Base-by-base conservation (phyloP, 768 basidiomycete genomes). In the Boletus reticuloceps region DNA sequence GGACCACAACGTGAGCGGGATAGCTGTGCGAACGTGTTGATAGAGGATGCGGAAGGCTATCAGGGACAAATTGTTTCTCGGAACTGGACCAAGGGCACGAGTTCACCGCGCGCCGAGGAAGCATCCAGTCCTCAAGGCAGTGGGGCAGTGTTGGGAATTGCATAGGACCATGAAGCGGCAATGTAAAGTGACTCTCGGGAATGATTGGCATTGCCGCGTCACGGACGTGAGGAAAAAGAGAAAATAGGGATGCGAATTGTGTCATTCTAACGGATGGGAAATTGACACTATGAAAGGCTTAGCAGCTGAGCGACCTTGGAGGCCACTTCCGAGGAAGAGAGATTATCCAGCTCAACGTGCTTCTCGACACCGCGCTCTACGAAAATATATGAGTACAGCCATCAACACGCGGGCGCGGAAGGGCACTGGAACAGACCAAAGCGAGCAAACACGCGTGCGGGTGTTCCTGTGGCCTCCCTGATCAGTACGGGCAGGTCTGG, bases 401-500 rank as follows among this genome's bases (percentile, higher is more conserved):
- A 60, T 40, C 52, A 36, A 50, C 45, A 54, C 41, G 53, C 31
- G 32, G 14, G 40, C 52, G 36, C 50, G 51, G 53, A 56, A 46
- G 50, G 56, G 41, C 56, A 60, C 39, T 45, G 50, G 55, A 44
- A 71, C 89, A 70, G 74, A 94, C 91, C 91, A 67, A 90, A 94
- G 65, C 91, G 79, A 50, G 88, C 91, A 79, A 92, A 94, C 45
- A 82, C 82, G 66, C 91, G 79, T 58, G 90, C 90, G 37, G 89
- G 89, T 9, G 89, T 91, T 37, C 85, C 88, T 50, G 74, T 76
- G 16, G 89, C 91, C 73, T 91, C 88, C 63, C 91, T 80, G 64
- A 93, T 88, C 63, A 93, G 70, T 37, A 91, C 79, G 17, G 90
- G 91, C n/a, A 94, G 74, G 73, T 94, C 86, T 38, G 91, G 91